Base-by-base conservation (phyloP, 352 stramenopile species). In the Globisporangium heterothallicum region DNA sequence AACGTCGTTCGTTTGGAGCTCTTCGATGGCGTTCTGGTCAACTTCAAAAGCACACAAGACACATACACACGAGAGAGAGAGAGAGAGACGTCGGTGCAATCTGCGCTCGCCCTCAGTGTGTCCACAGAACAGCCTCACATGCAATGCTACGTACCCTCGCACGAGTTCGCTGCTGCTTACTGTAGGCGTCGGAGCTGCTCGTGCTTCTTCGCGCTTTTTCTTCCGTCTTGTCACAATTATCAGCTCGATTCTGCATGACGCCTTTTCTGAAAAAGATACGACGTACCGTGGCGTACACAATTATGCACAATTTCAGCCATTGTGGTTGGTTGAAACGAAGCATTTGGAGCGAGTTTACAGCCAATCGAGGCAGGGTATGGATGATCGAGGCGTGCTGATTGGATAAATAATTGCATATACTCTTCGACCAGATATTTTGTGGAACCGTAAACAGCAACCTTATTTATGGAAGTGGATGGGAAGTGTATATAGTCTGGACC, bases 131-230 rank as follows among this genome's bases (percentile, higher is more conserved):
- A n/a, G n/a, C n/a, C n/a, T n/a, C n/a, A n/a, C n/a, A n/a, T n/a
- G n/a, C n/a, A n/a, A n/a, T n/a, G n/a, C n/a, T n/a, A 38, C 32
- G 32, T 18, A 38, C 32, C 6, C 14, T 1, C 6, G 32, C 12
- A 38, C n/a, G 32, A 10, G 16, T 18, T 19, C 26, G 47, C 47
- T 18, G 47, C 47, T 44, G 22, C 14, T 44, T 12, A 32, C 35
- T 38, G 47, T n/a, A n/a, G n/a, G n/a, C 47, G 47, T 58, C 32
- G 43, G 6, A 50, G 13, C 22, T 51, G 44, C 29, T n/a, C 25
- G n/a, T n/a, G n/a, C n/a, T n/a, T n/a, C n/a, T n/a, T n/a, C n/a
- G 29, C 41, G 19, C 22, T 44, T 13, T 56, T 57, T 41, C 24
- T 48, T 57, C 38, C 26, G 42, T 25, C 21, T 27, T 40, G 47